Evolutionary conservation across 2,329 filamentous ascomycete genomes (phyloP).

Genomic region (Aspergillus amoenus): DNA sequence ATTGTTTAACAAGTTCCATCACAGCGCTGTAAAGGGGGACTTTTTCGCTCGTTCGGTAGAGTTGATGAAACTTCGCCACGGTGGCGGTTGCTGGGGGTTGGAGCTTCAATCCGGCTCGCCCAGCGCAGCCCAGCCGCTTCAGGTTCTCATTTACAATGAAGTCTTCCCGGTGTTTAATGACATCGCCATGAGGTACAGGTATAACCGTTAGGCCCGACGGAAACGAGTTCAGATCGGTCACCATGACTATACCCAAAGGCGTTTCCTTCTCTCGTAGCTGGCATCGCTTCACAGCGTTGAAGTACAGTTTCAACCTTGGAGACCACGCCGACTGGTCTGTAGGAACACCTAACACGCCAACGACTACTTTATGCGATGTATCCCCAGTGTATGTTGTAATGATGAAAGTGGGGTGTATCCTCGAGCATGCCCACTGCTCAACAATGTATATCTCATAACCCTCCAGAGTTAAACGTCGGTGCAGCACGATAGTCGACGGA

Average conservation of each 20-base stretch:
- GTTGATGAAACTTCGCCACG: slow-evolving; percentile 84
- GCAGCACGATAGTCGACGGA: slow-evolving; percentile 69
- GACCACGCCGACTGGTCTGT: slow-evolving; percentile 80
- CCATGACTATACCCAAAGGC: slow-evolving; percentile 78
- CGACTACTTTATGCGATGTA: slow-evolving; percentile 71
- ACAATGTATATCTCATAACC: slow-evolving; percentile 94
- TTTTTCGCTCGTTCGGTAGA: slow-evolving; percentile 84
- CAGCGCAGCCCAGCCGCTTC: slow-evolving; percentile 88
- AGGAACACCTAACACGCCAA: slow-evolving; percentile 78
- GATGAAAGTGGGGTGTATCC: slow-evolving; percentile 83
- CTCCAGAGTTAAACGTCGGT: slow-evolving; percentile 66
- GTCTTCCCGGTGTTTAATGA: slow-evolving; percentile 72
- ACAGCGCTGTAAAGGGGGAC: slow-evolving; percentile 77
- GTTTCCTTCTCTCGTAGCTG: slow-evolving; percentile 84
- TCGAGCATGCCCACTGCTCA: slow-evolving; percentile 96
- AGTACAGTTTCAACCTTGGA: slow-evolving; percentile 74
- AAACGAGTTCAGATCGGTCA: slow-evolving; percentile 90
- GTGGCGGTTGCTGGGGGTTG: slow-evolving; percentile 76
- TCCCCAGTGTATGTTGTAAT: slow-evolving; percentile 94
- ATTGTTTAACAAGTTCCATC: slow-evolving; percentile 84
- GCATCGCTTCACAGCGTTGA: slow-evolving; percentile 79
- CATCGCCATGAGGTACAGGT: slow-evolving; percentile 79
- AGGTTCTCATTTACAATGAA: slow-evolving; percentile 95
- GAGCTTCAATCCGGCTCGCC: slow-evolving; percentile 80
- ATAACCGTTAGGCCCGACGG: slow-evolving; percentile 93